Conservation (phyloP, 345 rosid genomes). For the Eucalyptus urophylla region DNA sequence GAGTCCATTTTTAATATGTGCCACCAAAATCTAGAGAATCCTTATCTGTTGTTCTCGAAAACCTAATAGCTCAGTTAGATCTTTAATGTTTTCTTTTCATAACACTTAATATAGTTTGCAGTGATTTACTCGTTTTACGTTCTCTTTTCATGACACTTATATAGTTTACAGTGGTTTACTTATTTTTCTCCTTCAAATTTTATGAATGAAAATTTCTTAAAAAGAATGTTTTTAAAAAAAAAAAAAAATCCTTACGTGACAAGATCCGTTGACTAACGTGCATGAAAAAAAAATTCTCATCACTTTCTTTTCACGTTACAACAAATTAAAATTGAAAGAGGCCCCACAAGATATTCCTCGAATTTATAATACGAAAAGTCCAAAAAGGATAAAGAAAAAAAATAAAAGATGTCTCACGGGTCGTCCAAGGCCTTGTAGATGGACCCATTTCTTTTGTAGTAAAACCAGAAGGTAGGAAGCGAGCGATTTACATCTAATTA, state of each 20-base stretch:
- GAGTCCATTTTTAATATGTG: neutral
- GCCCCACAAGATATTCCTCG: neutral
- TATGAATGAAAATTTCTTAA: neutral
- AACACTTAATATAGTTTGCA: no score
- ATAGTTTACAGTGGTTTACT: neutral
- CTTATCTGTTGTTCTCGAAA: neutral
- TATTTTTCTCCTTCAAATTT: neutral
- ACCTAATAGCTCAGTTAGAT: no score
- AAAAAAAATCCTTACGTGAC: neutral
- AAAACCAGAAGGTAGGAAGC: no score
- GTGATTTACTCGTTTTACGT: no score
- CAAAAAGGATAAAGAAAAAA: neutral
- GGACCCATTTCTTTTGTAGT: neutral
- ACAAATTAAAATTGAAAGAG: neutral
- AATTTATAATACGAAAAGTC: neutral
- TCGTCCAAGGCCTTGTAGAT: neutral
- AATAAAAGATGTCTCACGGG: neutral
- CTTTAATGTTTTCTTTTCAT: no score
- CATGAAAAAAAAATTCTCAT: neutral
- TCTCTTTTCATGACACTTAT: no score
- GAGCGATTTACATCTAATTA: no score
- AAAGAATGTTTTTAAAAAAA: neutral
- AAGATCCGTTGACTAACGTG: neutral
- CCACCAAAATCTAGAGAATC: neutral
- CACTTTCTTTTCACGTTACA: neutral